Evolutionary conservation across 257 asterid species (phyloP), one percentile per base, ranked within the genome.

Genomic region (Gentiana straminea): DNA sequence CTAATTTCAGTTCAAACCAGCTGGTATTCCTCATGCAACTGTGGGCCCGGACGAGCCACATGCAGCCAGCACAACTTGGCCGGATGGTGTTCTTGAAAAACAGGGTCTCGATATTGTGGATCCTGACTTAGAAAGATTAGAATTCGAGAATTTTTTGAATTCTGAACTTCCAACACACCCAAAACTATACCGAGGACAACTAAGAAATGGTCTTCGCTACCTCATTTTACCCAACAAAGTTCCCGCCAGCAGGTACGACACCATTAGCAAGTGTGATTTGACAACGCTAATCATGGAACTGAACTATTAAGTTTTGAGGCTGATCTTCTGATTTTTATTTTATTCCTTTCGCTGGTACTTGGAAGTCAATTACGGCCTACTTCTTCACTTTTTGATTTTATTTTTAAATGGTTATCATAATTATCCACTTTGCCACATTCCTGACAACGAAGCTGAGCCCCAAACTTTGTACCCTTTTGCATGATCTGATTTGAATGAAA

Each of bases 31-130:
- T 58, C 71, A 48, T 68, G 97, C 99, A 71, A 70, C 94, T 58
- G 87, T 80, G 70, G 99, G 99, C 13, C 97, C 95, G 41, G 95
- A 92, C 69, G 99, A 92, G 81, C 97, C 99, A 61, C 99, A 92
- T 80, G 99, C 99, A 47, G 94, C 97, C 37, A 85, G 95, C 68
- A 92, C 93, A 59, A 54, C 94, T 44, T 92, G 94, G 94, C 86
- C 94, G 49, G 97, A 83, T 73, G 94, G 95, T 56, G 71, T 83
- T 68, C 53, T 78, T 24, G 99, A 88, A 73, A 88, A 74, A 55
- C 83, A 85, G 72, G 81, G 76, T 54, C 65, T 67, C 52, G 94
- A 88, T 60, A 58, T 69, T 35, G 69, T 64, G 49, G 99, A 83
- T 64, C 66, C 84, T 48, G 94, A 78, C 64, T 66, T 71, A 41